These are phyloP conservation scores for Fraxinus velutina DNA, from an alignment of 305 asterid species.

Conservation along the genomic window DNA sequence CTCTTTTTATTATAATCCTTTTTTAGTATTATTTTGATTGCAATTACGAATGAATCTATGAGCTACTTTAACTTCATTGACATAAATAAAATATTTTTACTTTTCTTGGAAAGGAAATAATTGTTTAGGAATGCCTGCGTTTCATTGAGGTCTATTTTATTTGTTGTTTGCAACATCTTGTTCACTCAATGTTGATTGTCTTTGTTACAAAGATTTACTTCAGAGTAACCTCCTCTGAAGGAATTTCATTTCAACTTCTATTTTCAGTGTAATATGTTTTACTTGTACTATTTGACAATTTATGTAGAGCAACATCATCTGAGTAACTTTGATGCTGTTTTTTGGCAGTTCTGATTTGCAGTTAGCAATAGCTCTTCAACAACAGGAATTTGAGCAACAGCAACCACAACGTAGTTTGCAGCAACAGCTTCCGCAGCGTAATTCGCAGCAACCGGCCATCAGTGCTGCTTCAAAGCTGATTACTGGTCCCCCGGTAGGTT, in stretches of 20 bases:
- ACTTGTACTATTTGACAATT: not conserved
- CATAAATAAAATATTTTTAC: not conserved
- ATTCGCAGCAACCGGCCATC: conserved; percentile 41
- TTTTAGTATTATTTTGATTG: not conserved
- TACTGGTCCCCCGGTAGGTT: conserved; percentile 83
- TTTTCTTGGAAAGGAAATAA: not conserved
- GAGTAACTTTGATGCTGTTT: conserved; percentile 13
- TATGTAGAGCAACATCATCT: conserved; percentile 7
- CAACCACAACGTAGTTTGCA: conserved; percentile 9
- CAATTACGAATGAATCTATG: not conserved
- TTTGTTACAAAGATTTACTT: not conserved
- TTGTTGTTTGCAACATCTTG: not conserved
- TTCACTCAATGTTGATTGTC: not conserved
- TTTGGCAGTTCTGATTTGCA: conserved; percentile 81
- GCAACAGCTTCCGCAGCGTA: conserved; percentile 26
- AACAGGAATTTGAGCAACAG: conserved; percentile 84
- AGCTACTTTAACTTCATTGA: not conserved
- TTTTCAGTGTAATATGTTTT: not conserved
- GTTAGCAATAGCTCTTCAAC: conserved; percentile 93
- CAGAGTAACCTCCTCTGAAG: not conserved
- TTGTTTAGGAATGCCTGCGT: not conserved
- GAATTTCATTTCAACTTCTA: not conserved
- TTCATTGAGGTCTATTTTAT: not conserved
- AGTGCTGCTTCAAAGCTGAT: conserved; percentile 52
- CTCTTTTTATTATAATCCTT: not conserved